Percentiles rank a stretch among this genome's conserved stretches.
These are phyloP conservation scores for Carex kokanica DNA, from an alignment of 176 grass and related monocot genomes.

Conservation along the genomic window DNA sequence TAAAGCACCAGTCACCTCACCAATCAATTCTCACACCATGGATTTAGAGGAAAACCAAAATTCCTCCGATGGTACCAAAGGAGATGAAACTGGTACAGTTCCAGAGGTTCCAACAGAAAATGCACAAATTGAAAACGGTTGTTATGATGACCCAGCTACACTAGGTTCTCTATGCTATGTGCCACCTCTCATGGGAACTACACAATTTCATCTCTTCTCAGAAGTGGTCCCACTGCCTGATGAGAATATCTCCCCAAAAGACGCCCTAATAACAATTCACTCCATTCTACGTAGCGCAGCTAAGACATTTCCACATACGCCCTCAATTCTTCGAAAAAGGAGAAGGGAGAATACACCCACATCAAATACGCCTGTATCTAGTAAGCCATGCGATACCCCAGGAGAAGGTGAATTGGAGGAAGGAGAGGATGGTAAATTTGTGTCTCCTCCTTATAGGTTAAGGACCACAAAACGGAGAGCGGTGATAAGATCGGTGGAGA, in stretches of 20 bases:
- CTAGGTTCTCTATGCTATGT: slow-evolving; percentile 78
- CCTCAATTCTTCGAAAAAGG: slow-evolving; percentile 87
- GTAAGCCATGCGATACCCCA: slow-evolving; percentile 35
- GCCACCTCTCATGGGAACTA: slow-evolving; percentile 47
- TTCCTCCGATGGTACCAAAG: not conserved
- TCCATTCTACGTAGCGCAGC: slow-evolving; percentile 80
- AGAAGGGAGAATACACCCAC: slow-evolving; percentile 50
- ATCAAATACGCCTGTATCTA: slow-evolving; percentile 30
- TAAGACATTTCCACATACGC: slow-evolving; percentile 61
- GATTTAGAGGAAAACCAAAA: slow-evolving; percentile 13
- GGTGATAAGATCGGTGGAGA: slow-evolving; percentile 62
- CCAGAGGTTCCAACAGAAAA: not conserved
- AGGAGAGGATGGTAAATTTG: slow-evolving; percentile 34
- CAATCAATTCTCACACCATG: slow-evolving; percentile 16
- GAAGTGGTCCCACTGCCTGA: slow-evolving; percentile 26
- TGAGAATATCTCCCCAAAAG: not conserved
- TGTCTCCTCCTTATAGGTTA: slow-evolving; percentile 78
- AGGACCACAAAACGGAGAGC: slow-evolving; percentile 57
- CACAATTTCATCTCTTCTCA: slow-evolving; percentile 34
- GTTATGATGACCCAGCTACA: slow-evolving; percentile 30
- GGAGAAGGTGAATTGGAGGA: slow-evolving; percentile 20
- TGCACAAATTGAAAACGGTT: not conserved
- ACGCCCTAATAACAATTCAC: slow-evolving; percentile 46
- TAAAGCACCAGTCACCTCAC: slow-evolving; percentile 9
- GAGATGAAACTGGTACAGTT: not conserved